Evolutionary conservation across 768 basidiomycete species (phyloP), one percentile per base, ranked within the genome.

Genomic region (Brasilioporus rufonigricans): DNA sequence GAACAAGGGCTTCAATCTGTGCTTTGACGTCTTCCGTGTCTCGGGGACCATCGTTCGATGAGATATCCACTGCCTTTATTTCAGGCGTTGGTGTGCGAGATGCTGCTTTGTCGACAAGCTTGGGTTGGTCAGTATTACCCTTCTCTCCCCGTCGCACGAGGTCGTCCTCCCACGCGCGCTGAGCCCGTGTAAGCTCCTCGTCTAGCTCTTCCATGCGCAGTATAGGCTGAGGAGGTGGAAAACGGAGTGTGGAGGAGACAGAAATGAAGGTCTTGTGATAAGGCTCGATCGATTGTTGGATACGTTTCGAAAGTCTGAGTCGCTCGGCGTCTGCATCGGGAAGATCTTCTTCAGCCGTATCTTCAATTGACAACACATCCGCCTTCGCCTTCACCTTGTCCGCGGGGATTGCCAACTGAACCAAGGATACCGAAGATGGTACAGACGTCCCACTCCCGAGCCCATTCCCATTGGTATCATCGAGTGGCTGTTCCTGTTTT

Each of bases 191-290:
- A n/a, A 96, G 79, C 52, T 86, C 79, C 23, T 86, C 81, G 62
- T 98, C 94, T 7, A 98, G 75, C 61, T 91, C 87, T 63, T 90
- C 88, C 93, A 98, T 97, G 44, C 81, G 81, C 3, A 81, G 77
- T 38, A 99, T 82, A 8, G 94, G 89, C 65, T 91, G 87, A 5
- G 97, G 97, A 23, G 96, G 93, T 14, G 87, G 91, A 68, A 97
- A 97, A 5, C 92, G 84, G 44, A 98, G 75, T 0, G 94, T 93
- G 0, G 95, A 89, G 3, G 95, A 98, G 40, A 93, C 91, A 2
- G 97, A 98, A 29, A 98, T 89, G 65, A 93, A 93, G 2, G 91
- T 94, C 57, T 77, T 84, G 61, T 78, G 75, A 68, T 97, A 99
- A 2, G 91, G 89, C 38, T 89, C 82, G n/a, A 95, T 76, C 0